Evolutionary conservation across 306 rosid genomes (phyloP).

Genomic region (Spatholobus suberectus): DNA sequence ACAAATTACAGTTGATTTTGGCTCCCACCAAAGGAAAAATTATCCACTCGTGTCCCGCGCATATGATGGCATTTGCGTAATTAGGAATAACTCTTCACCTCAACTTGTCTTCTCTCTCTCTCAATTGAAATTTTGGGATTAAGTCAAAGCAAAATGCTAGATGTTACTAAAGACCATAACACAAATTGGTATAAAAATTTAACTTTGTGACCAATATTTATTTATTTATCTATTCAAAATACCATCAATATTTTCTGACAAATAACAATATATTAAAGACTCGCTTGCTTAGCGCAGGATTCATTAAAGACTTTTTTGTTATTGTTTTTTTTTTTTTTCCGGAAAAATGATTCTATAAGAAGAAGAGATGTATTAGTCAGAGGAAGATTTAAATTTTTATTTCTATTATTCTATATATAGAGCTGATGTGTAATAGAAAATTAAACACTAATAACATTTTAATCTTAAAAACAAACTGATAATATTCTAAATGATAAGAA

Average conservation of each 20-base stretch:
- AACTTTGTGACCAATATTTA: not conserved
- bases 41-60: not conserved
- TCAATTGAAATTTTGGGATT: not conserved
- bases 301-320: not conserved
- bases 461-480: not conserved
- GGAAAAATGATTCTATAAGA: not conserved
- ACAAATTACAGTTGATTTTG: conserved; percentile 18
- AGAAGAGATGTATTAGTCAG: not conserved
- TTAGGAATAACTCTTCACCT: not conserved
- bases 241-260: not conserved
- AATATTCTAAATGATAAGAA: not conserved
- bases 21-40: conserved; percentile 28
- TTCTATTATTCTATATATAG: not conserved
- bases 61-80: conserved; percentile 16
- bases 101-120: not conserved
- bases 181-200: not conserved
- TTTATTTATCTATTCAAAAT: not conserved
- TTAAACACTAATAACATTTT: not conserved
- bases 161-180: not conserved
- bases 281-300: too few species aligned
- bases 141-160: not conserved
- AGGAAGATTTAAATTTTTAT: not conserved
- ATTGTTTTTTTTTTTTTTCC: too few species aligned
- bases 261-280: not conserved
- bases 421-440: not conserved